Evolutionary conservation across 345 rosid species (phyloP).

Genomic region (Eucalyptus regnans): DNA sequence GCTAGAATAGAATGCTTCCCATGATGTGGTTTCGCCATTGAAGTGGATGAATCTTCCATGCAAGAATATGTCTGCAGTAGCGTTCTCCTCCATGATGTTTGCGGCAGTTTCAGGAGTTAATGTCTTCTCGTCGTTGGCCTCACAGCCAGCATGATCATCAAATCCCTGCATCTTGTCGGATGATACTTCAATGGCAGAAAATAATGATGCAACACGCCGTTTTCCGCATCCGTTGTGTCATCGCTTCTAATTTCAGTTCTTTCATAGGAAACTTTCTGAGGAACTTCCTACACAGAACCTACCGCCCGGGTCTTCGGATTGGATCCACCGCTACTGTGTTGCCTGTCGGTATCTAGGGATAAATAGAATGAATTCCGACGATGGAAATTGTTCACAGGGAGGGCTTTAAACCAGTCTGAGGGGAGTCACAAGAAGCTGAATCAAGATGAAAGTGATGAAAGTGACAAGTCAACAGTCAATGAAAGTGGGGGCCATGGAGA

Average conservation of each 20-base stretch:
- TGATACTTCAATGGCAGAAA: too few relatives aligned
- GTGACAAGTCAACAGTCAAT: slow-evolving; percentile 6
- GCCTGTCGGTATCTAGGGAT: too few relatives aligned
- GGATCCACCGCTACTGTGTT: too few relatives aligned
- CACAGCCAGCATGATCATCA: background rate
- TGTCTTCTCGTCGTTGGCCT: background rate
- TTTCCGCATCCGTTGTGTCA: background rate
- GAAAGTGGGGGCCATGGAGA: slow-evolving; percentile 1
- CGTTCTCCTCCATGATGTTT: background rate
- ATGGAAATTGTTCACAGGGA: too few relatives aligned
- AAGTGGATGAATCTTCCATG: background rate
- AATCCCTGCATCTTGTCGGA: too few relatives aligned
- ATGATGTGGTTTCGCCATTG: background rate
- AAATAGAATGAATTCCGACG: too few relatives aligned
- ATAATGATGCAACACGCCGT: too few relatives aligned
- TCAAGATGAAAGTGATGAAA: too few relatives aligned
- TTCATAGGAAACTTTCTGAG: background rate
- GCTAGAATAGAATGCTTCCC: background rate
- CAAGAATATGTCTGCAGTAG: background rate
- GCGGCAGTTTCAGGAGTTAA: background rate
- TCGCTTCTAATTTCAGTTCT: background rate
- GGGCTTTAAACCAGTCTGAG: background rate
- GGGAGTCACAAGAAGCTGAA: background rate
- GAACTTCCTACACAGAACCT: too few relatives aligned
- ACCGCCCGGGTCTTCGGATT: accelerated